phyloP scores from a whole-genome alignment of 192 early-diverging fungal genomes.

The Cladochytrium replicatum region DNA sequence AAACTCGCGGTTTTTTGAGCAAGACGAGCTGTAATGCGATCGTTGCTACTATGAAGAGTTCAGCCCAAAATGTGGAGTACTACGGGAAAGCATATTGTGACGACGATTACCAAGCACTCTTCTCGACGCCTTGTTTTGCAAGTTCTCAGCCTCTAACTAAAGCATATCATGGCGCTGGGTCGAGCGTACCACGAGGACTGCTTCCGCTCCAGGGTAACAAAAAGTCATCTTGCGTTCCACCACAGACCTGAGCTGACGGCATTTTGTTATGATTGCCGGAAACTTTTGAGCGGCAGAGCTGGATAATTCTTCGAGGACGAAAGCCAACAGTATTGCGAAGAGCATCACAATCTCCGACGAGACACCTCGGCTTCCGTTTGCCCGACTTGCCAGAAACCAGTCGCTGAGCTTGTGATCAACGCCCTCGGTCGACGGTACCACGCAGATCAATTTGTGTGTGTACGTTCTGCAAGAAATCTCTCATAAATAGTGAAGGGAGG shows the following conservation, averaged over 20 bases:
- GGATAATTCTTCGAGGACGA: conserved; percentile 19
- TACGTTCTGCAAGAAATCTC: conserved; percentile 22
- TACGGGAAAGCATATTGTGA: conserved; percentile 30
- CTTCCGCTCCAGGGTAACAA: conserved; percentile 21
- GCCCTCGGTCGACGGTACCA: conserved; percentile 28
- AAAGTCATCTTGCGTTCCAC: too few relatives aligned
- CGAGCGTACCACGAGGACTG: conserved; percentile 19
- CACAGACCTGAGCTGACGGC: too few relatives aligned
- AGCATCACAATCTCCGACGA: conserved; percentile 16
- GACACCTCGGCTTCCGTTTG: conserved; percentile 27
- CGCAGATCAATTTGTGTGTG: conserved; percentile 20
- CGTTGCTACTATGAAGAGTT: too few relatives aligned
- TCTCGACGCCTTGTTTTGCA: conserved; percentile 13
- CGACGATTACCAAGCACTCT: conserved; percentile 21
- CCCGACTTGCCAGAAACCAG: conserved; percentile 11
- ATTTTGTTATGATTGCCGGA: conserved; percentile 18
- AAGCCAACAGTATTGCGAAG: conserved; percentile 18
- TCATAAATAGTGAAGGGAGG: too few relatives aligned
- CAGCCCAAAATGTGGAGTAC: too few relatives aligned
- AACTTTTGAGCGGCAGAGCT: conserved; percentile 5
- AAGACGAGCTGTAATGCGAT: too few relatives aligned
- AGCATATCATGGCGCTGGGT: conserved; percentile 8
- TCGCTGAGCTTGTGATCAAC: conserved; percentile 20
- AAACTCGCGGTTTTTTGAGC: too few relatives aligned
- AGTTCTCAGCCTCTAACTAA: conserved; percentile 15